These are phyloP conservation scores for Glaciozyma martinii DNA, from an alignment of 768 basidiomycete species.

Conservation along the genomic window DNA sequence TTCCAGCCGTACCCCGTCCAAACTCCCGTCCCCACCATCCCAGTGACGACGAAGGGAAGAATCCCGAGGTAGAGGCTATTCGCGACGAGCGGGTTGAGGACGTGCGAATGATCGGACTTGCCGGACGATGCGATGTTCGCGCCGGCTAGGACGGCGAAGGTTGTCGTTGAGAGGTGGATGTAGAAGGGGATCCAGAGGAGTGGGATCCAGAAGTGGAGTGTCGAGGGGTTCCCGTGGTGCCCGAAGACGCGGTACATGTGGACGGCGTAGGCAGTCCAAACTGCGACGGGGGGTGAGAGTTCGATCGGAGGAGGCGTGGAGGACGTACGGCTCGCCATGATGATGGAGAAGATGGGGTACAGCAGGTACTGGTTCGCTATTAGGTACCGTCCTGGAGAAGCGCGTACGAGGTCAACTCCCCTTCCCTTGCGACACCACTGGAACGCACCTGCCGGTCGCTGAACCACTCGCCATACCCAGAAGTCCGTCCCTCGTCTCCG, in stretches of 20 bases:
- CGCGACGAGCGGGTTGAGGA: neutral
- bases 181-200: slow-evolving; percentile 10
- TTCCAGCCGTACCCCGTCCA: slow-evolving; percentile 3
- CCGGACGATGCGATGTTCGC: slow-evolving; percentile 8
- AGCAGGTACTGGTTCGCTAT: neutral
- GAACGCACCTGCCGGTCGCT: slow-evolving; percentile 3
- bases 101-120: neutral
- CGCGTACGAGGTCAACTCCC: too few relatives aligned
- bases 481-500: neutral
- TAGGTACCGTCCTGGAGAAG: slow-evolving; percentile 3
- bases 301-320: neutral
- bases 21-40: neutral
- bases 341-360: slow-evolving; percentile 6
- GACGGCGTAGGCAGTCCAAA: slow-evolving; percentile 7
- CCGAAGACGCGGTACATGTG: slow-evolving; percentile 4
- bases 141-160: neutral
- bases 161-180: slow-evolving; percentile 6
- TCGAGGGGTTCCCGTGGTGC: neutral
- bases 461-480: neutral
- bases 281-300: neutral
- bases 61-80: neutral
- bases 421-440: too few relatives aligned
- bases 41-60: neutral
- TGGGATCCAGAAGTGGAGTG: slow-evolving; percentile 3
- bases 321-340: neutral